These are phyloP conservation scores for Petunia axillaris DNA, from an alignment of 257 asterid genomes.

Conservation along the genomic window DNA sequence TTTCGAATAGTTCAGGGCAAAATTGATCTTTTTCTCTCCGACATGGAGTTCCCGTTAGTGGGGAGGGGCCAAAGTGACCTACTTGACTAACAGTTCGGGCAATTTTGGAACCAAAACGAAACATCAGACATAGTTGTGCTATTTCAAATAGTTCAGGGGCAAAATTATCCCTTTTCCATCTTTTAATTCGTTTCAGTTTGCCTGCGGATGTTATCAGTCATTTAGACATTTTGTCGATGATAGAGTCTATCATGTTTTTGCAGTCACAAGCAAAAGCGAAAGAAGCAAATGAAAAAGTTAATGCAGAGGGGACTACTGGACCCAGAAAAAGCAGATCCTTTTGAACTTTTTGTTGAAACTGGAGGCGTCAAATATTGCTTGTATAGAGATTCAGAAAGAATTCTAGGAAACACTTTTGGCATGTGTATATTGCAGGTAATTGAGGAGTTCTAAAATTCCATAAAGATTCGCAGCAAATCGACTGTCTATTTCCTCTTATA, in stretches of 20 bases:
- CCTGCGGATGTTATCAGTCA: background rate
- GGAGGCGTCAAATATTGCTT: constrained; percentile 79
- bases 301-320: constrained; percentile 71
- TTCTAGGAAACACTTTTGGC: constrained; percentile 97
- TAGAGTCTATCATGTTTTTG: constrained; percentile 19
- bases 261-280: constrained; percentile 83
- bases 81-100: no score
- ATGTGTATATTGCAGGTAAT: constrained; percentile 94
- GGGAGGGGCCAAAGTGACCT: no score
- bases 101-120: no score
- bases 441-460: constrained; percentile 9
- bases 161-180: no score
- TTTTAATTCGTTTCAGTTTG: background rate
- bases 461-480: background rate
- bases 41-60: no score
- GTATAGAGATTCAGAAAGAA: constrained; percentile 86
- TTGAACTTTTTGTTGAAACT: constrained; percentile 74
- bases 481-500: background rate
- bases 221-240: constrained; percentile 9
- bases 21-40: no score
- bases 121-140: no score
- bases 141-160: no score
- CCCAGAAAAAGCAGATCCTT: constrained; percentile 77
- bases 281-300: constrained; percentile 79
- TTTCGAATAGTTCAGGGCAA: no score